phyloP scores from a whole-genome alignment of 2,329 filamentous ascomycete species.

The Fusarium nelsonii region DNA sequence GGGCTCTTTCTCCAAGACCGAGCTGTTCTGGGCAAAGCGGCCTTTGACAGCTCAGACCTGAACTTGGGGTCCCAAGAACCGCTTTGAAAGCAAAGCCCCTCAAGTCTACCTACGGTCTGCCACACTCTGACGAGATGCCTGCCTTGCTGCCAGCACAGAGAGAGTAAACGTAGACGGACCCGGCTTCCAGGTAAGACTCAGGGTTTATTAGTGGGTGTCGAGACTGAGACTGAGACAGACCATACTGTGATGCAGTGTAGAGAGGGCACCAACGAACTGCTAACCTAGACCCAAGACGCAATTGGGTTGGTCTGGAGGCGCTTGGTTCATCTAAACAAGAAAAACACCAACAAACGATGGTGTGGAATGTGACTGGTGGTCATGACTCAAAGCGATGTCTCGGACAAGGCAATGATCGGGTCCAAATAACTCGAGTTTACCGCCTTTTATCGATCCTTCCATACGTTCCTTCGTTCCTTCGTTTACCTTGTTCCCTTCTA shows the following conservation, averaged over 20 bases:
- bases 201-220: slow-evolving; percentile 36
- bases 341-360: slow-evolving; percentile 30
- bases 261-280: neutral
- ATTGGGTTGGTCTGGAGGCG: slow-evolving; percentile 39
- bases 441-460: slow-evolving; percentile 13
- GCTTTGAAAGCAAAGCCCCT: slow-evolving; percentile 4
- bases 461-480: slow-evolving; percentile 5
- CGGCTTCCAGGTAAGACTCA: slow-evolving; percentile 27
- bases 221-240: neutral
- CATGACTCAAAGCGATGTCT: slow-evolving; percentile 45
- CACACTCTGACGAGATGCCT: neutral
- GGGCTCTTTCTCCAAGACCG: neutral
- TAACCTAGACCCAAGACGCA: slow-evolving; percentile 34
- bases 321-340: slow-evolving; percentile 35
- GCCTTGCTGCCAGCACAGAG: slow-evolving; percentile 3
- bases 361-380: slow-evolving; percentile 47
- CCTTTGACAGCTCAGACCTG: slow-evolving; percentile 29
- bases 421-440: slow-evolving; percentile 22
- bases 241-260: slow-evolving; percentile 7
- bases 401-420: slow-evolving; percentile 33
- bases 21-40: slow-evolving; percentile 47
- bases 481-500: neutral
- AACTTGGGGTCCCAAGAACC: slow-evolving; percentile 15
- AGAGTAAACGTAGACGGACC: slow-evolving; percentile 34
- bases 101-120: neutral